Evolutionary conservation across 2,329 filamentous ascomycete genomes (phyloP).

Genomic region (Atkinsonella texensis): DNA sequence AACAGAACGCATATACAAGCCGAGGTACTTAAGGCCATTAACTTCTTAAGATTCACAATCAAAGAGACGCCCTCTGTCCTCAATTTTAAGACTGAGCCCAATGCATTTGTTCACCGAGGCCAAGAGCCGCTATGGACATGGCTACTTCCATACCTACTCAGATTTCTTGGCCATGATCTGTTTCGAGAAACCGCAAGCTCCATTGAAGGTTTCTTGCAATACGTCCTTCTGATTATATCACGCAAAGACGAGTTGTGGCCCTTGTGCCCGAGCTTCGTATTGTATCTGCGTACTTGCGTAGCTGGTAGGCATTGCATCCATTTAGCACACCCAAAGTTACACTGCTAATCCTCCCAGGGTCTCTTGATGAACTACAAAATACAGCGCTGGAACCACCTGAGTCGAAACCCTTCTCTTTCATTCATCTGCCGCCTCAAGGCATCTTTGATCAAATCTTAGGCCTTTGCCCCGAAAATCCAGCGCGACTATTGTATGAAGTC

Average conservation of each 20-base stretch:
- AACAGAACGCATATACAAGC: slow-evolving; percentile 39
- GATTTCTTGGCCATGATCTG: slow-evolving; percentile 39
- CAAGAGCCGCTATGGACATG: slow-evolving; percentile 53
- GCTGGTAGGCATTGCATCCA: slow-evolving; percentile 23
- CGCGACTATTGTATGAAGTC: slow-evolving; percentile 28
- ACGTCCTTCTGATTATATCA: slow-evolving; percentile 33
- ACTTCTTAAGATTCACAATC: slow-evolving; percentile 65
- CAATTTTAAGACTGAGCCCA: slow-evolving; percentile 28
- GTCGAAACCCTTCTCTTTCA: slow-evolving; percentile 15
- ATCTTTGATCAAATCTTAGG: slow-evolving; percentile 25
- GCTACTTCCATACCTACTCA: slow-evolving; percentile 47
- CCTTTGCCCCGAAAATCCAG: slow-evolving; percentile 12
- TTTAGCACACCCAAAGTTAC: background rate
- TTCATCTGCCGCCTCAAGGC: slow-evolving; percentile 27
- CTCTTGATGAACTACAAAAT: slow-evolving; percentile 24
- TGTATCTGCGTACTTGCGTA: slow-evolving; percentile 37
- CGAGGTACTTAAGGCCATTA: slow-evolving; percentile 60
- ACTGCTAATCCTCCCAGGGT: slow-evolving; percentile 15
- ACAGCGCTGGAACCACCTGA: slow-evolving; percentile 15
- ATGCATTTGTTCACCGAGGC: slow-evolving; percentile 38
- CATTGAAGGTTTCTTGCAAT: slow-evolving; percentile 41
- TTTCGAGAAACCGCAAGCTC: slow-evolving; percentile 35
- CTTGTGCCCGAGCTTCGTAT: slow-evolving; percentile 27
- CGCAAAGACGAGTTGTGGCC: slow-evolving; percentile 36
- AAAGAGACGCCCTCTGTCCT: slow-evolving; percentile 64